Base-by-base conservation (phyloP, 2,329 filamentous ascomycete species). In the Periconia sp. region DNA sequence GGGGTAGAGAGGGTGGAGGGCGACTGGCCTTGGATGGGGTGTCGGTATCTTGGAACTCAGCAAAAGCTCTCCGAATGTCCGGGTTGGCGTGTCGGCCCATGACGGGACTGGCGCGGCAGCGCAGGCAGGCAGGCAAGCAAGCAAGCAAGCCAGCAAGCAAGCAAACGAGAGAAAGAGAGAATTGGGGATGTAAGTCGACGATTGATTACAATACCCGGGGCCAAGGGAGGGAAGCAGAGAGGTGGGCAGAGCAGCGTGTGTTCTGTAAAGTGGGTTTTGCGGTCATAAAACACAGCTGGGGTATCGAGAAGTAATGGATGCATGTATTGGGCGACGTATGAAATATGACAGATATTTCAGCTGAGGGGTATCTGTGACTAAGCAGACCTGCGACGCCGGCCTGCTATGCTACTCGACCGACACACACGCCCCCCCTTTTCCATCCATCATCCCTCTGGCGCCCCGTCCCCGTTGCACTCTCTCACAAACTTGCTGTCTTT, bases 11-110 rank as follows among this genome's bases (percentile, higher is more conserved):
- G 41, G 53, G 15, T 9, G 45, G 18, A 27, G 49, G 61, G 7
- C 20, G 31, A 15, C 60, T 49, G 44, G 69, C 70, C 62, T 77
- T 77, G 31, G 74, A 72, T 14, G 74, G 73, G 41, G 72, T 76
- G 52, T 75, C 71, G 18, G 66, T 56, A 50, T 77, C 75, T 54
- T 76, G 72, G 53, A 74, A 77, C 57, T 77, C 74, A 17, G 58
- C 64, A 58, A 73, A 74, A 30, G 72, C 73, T 41, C 72, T 62
- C 41, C 73, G 61, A 49, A 77, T 76, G 59, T 76, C 74, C 35
- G 73, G 72, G 59, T 77, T 77, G 50, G 74, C 74, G 63, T 73
- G 71, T 53, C 69, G 61, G 52, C 68, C 68, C 69, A 60, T 61
- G 27, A n/a, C 20, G 43, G 43, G 30, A 27, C 23, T 5, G 23